Base-by-base conservation (phyloP, 768 basidiomycete species). In the Paxillus rubicundulus region DNA sequence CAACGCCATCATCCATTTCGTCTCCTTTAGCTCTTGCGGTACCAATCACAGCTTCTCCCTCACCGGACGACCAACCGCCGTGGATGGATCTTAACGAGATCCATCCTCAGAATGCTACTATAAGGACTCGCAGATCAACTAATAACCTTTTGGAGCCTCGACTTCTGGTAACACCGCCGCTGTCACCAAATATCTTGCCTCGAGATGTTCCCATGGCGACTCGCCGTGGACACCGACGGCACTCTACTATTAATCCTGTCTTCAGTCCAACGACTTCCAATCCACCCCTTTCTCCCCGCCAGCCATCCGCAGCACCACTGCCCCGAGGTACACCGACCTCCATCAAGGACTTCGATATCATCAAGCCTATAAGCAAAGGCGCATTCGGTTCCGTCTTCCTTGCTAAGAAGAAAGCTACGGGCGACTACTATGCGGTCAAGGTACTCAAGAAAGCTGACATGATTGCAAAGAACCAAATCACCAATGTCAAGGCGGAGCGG, bases 371-470 rank as follows among this genome's bases (percentile, higher is more conserved):
- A 68, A 93, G 90, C 69, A 98, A 98, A 66, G 97, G 97, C 48
- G 97, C 97, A 2, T 98, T 99, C 67, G 97, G 97, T 14, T 94
- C 94, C 9, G 97, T 99, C 49, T 99, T 97, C 71, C 80, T 99
- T 47, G 92, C 97, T 39, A 98, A 96, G 78, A 99, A 99, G 81
- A 95, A 92, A 63, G 89, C 82, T 5, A 99, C 97, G 2, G 97
- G 97, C 47, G 97, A 98, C 71, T 98, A 98, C 72, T 99, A 88
- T 73, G 97, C 97, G 24, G 96, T 99, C 82, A 99, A 99, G 72
- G 95, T 98, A n/a, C 73, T 99, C 67, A 98, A 96, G 77, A 99
- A 99, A 76, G 92, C 94, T n/a, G 97, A 99, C 72, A 99, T 99
- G 97, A 98, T 99, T 69, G 92, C 97, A 37, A 99, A 99, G 82